These are phyloP conservation scores for Penicillium cosmopolitanum DNA, from an alignment of 495 filamentous ascomycete genomes.

Conservation along the genomic window DNA sequence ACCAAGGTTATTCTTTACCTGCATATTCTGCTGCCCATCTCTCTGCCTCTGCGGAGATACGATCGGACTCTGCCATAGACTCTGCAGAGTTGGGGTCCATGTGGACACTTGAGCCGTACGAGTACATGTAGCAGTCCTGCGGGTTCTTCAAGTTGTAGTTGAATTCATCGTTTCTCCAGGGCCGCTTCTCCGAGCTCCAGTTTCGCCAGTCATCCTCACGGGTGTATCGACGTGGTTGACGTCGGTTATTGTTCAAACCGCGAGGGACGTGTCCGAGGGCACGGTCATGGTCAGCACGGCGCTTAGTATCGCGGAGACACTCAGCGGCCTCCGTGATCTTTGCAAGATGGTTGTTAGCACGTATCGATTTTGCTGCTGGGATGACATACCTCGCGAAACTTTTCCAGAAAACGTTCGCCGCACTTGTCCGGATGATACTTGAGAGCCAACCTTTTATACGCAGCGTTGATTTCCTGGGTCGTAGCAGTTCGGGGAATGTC, in stretches of 20 bases:
- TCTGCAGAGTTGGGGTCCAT: conserved; percentile 33
- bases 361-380: not conserved
- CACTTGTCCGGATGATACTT: conserved; percentile 67
- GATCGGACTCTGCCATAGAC: conserved; percentile 27
- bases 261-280: not conserved
- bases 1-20: conserved; percentile 11
- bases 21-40: conserved; percentile 20
- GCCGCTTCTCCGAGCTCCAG: not conserved
- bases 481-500: conserved; percentile 37
- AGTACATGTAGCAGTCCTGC: conserved; percentile 32
- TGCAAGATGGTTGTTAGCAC: not conserved
- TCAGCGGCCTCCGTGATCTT: conserved; percentile 47
- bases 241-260: not conserved
- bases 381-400: conserved; percentile 13
- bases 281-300: conserved; percentile 35
- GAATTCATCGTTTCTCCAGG: not conserved
- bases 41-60: conserved; percentile 16
- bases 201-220: not conserved
- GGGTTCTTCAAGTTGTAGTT: not conserved
- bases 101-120: conserved; percentile 37
- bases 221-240: not conserved
- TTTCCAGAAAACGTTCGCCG: conserved; percentile 22
- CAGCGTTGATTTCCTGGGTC: conserved; percentile 43
- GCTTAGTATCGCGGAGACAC: conserved; percentile 37
- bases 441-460: conserved; percentile 54